Conservation (phyloP, 1,139 yeast species). For the Sugiyamaella japonica region DNA sequence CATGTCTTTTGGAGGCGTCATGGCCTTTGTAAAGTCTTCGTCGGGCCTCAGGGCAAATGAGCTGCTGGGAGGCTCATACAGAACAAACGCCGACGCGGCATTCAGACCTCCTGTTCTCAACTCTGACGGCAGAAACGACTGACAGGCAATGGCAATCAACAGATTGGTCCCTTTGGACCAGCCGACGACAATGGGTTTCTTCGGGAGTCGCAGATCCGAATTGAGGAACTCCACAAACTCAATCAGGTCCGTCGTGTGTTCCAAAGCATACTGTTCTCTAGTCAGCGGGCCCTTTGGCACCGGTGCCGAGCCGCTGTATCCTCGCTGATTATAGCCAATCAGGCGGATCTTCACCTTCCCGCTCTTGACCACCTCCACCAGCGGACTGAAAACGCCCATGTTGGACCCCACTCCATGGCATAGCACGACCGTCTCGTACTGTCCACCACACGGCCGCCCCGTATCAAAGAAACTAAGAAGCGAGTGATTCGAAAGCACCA, state of each 20-base stretch:
- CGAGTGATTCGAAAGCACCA: slow-evolving; percentile 11
- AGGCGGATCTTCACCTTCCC: slow-evolving; percentile 11
- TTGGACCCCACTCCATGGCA: slow-evolving; percentile 18
- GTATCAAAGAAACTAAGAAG: slow-evolving; percentile 8
- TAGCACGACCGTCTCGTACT: slow-evolving; percentile 10
- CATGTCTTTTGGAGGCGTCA: slow-evolving; percentile 6
- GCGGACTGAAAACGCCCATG: slow-evolving; percentile 1
- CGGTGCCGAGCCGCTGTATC: slow-evolving; percentile 10
- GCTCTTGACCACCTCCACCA: slow-evolving; percentile 8
- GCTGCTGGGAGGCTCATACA: slow-evolving; percentile 16
- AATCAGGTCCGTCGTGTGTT: slow-evolving; percentile 7
- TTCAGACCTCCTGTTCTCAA: slow-evolving; percentile 7
- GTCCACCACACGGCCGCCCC: slow-evolving; percentile 1
- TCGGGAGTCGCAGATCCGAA: slow-evolving; percentile 6
- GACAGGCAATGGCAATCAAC: slow-evolving; percentile 11
- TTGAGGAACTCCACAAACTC: slow-evolving; percentile 8
- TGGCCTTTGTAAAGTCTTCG: slow-evolving; percentile 7
- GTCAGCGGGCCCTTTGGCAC: slow-evolving; percentile 2
- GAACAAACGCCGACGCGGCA: slow-evolving; percentile 11
- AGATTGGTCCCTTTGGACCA: slow-evolving; percentile 18
- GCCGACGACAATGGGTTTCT: slow-evolving; percentile 12
- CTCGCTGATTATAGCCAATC: slow-evolving; percentile 13
- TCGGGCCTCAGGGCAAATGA: slow-evolving; percentile 13
- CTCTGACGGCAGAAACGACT: slow-evolving; percentile 5
- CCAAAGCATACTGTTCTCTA: slow-evolving; percentile 9